Percentiles rank a stretch among this genome's conserved stretches.
These are phyloP conservation scores for Eragrostis curvula DNA, from an alignment of 176 grass and related monocot genomes.

Conservation along the genomic window DNA sequence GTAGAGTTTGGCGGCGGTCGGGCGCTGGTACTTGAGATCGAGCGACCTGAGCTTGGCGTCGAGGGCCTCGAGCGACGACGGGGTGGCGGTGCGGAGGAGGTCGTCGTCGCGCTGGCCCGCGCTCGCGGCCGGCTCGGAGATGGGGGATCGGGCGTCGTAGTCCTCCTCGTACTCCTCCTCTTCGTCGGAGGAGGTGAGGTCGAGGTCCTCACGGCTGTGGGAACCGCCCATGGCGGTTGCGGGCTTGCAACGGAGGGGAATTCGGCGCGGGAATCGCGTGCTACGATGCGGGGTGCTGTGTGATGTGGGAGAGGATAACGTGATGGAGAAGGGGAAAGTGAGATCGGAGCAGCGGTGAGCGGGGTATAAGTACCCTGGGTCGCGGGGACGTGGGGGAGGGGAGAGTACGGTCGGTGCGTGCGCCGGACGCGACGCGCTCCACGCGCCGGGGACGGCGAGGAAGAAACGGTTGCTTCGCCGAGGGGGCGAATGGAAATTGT, in stretches of 20 bases:
- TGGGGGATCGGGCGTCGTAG: slow-evolving; percentile 37
- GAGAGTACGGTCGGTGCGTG: slow-evolving; percentile 30
- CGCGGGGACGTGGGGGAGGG: background rate
- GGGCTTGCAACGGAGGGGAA: slow-evolving; percentile 12
- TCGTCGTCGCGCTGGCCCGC: slow-evolving; percentile 32
- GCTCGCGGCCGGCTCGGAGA: slow-evolving; percentile 8
- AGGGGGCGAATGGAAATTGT: background rate
- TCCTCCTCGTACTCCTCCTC: slow-evolving; percentile 56
- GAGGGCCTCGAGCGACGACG: slow-evolving; percentile 55
- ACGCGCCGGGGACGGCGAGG: slow-evolving; percentile 14
- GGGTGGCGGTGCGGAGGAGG: slow-evolving; percentile 43
- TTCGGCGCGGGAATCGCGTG: background rate
- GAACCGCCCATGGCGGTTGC: slow-evolving; percentile 67
- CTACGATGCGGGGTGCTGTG: background rate
- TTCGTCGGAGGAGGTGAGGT: slow-evolving; percentile 67
- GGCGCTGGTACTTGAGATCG: slow-evolving; percentile 65
- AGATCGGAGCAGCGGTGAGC: background rate
- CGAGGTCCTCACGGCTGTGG: slow-evolving; percentile 88
- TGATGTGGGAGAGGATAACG: background rate
- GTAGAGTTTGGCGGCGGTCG: slow-evolving; percentile 67
- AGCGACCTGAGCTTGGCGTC: slow-evolving; percentile 75
- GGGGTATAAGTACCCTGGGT: background rate
- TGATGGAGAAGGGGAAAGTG: slow-evolving; percentile 9
- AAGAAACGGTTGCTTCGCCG: slow-evolving; percentile 31
- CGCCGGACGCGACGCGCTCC: slow-evolving; percentile 43